phyloP scores from a whole-genome alignment of 2,329 filamentous ascomycete species.

The Colletotrichum graminicola region DNA sequence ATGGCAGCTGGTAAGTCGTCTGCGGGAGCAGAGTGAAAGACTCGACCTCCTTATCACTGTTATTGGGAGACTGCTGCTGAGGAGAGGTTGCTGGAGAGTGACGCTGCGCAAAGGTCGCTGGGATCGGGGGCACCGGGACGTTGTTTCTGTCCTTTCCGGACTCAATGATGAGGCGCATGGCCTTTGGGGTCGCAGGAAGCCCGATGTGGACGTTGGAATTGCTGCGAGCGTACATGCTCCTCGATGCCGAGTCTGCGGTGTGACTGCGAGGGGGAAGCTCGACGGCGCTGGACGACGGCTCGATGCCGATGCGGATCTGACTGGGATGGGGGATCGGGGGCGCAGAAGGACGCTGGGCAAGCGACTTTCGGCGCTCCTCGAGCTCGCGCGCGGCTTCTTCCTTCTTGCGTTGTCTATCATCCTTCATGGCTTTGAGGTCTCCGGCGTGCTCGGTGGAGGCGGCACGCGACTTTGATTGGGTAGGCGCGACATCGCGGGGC shows the following conservation, averaged over 20 bases:
- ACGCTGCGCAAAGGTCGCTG: conserved; percentile 59
- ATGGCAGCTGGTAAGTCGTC: conserved; percentile 45
- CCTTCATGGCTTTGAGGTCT: conserved; percentile 67
- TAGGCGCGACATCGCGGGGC: conserved; percentile 47
- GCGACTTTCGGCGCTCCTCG: conserved; percentile 86
- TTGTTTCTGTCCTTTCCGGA: conserved; percentile 60
- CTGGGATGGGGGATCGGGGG: conserved; percentile 83
- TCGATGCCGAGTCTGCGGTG: conserved; percentile 70
- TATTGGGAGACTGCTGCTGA: conserved; percentile 51
- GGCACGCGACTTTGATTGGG: conserved; percentile 49
- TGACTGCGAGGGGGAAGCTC: conserved; percentile 70
- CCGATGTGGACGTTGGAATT: conserved; percentile 70
- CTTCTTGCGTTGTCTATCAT: conserved; percentile 75
- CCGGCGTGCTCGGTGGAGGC: conserved; percentile 63
- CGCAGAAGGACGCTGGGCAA: conserved; percentile 83
- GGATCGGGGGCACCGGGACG: conserved; percentile 61
- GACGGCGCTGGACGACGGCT: conserved; percentile 49
- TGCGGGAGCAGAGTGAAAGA: conserved; percentile 63
- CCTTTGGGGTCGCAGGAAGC: conserved; percentile 90
- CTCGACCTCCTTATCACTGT: conserved; percentile 47
- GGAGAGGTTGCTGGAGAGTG: conserved; percentile 56
- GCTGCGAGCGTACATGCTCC: conserved; percentile 62
- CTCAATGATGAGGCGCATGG: conserved; percentile 85
- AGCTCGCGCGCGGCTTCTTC: conserved; percentile 86
- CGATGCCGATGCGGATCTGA: conserved; percentile 55